Evolutionary conservation across 2,329 filamentous ascomycete species (phyloP).

Genomic region (Colletotrichum sp.): DNA sequence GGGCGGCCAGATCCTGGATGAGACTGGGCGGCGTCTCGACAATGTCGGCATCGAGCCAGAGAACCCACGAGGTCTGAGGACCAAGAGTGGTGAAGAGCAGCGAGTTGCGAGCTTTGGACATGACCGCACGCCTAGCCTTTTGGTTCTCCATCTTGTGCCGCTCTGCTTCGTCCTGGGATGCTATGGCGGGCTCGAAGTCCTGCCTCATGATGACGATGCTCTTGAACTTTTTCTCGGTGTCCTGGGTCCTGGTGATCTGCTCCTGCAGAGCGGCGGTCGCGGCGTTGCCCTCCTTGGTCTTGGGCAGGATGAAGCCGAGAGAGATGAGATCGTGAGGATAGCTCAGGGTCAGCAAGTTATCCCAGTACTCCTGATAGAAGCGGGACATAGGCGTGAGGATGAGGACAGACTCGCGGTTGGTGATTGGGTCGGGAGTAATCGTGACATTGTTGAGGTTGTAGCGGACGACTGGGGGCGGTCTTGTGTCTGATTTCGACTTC

Average conservation of each 20-base stretch:
- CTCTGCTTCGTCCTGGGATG: slow-evolving; percentile 84
- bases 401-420: slow-evolving; percentile 84
- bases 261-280: slow-evolving; percentile 85
- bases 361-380: slow-evolving; percentile 96
- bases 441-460: slow-evolving; percentile 97
- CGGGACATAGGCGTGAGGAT: slow-evolving; percentile 91
- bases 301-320: slow-evolving; percentile 94
- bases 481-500: slow-evolving; percentile 56
- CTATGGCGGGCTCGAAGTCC: slow-evolving; percentile 85
- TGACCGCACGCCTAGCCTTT: slow-evolving; percentile 82
- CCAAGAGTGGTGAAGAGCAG: slow-evolving; percentile 94
- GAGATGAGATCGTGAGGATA: slow-evolving; percentile 97
- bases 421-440: slow-evolving; percentile 75
- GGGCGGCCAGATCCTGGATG: slow-evolving; percentile 88
- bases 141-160: slow-evolving; percentile 93
- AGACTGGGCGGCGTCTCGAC: slow-evolving; percentile 84
- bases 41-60: slow-evolving; percentile 95
- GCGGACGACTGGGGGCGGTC: slow-evolving; percentile 84
- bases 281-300: slow-evolving; percentile 88
- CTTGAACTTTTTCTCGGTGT: slow-evolving; percentile 82
- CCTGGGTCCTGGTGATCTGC: slow-evolving; percentile 85
- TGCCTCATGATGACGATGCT: slow-evolving; percentile 94
- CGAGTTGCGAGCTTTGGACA: slow-evolving; percentile 93
- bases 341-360: slow-evolving; percentile 81
- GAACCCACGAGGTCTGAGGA: slow-evolving; percentile 90